A percentile compares a stretch with the other conserved stretches of the same genome.
Conservation (phyloP, 208 protist species). For the Lotmaria passim region DNA sequence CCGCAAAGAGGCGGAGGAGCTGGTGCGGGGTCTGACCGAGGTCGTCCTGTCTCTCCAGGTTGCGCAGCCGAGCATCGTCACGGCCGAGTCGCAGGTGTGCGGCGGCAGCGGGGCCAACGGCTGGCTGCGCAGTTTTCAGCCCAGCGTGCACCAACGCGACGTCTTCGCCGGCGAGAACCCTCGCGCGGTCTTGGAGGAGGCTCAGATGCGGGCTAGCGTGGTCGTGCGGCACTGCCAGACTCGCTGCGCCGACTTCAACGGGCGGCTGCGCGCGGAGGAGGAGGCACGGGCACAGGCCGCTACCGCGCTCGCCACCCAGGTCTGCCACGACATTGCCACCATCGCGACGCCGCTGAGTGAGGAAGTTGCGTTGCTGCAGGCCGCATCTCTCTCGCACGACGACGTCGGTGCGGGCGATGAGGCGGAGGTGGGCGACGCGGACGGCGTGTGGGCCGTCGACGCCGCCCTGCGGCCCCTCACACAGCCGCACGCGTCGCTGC, state of each 20-base stretch:
- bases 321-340: slow-evolving; percentile 43
- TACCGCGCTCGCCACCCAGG: slow-evolving; percentile 30
- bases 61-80: slow-evolving; percentile 32
- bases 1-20: slow-evolving; percentile 52
- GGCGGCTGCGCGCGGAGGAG: slow-evolving; percentile 41
- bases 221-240: slow-evolving; percentile 71
- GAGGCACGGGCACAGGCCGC: slow-evolving; percentile 34
- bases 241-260: slow-evolving; percentile 43
- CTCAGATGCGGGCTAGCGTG: slow-evolving; percentile 84
- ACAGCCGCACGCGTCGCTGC: slow-evolving; percentile 25
- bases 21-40: slow-evolving; percentile 54
- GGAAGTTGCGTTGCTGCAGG: slow-evolving; percentile 47
- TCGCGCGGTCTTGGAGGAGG: slow-evolving; percentile 75
- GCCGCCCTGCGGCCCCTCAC: slow-evolving; percentile 38
- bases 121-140: slow-evolving; percentile 76
- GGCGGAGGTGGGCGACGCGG: not conserved
- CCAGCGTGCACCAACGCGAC: slow-evolving; percentile 36
- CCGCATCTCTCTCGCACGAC: slow-evolving; percentile 34
- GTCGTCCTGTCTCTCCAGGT: slow-evolving; percentile 59
- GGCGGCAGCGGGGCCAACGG: slow-evolving; percentile 67
- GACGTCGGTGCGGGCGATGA: slow-evolving; percentile 15
- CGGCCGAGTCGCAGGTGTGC: slow-evolving; percentile 40
- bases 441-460: slow-evolving; percentile 33
- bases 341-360: slow-evolving; percentile 57
- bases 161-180: slow-evolving; percentile 49